Base-by-base conservation (phyloP, 768 basidiomycete species). In the Rhizopogon roseolus region DNA sequence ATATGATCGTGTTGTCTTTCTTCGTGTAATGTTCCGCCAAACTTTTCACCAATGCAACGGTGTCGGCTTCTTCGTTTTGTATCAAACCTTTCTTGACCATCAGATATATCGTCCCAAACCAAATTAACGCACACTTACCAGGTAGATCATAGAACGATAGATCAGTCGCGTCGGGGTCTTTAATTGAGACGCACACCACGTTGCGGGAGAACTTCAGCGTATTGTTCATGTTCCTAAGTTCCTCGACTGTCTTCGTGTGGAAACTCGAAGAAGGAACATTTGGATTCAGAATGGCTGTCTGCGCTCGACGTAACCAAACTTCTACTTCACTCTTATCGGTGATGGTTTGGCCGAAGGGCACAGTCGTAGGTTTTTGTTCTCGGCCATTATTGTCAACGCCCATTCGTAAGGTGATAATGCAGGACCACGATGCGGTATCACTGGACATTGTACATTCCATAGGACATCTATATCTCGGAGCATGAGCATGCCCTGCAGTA, bases 201-300 rank as follows among this genome's bases (percentile, higher is more conserved):
- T 79, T 76, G 10, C 64, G 62, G 7, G 76, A 76, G 53, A 77
- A 79, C 11, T 51, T 54, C 3, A 65, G 55, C 7, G 46, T 8
- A 61, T 50, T 34, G 57, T 60, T 56, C 34, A 46, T 13, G 43
- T 28, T 52, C 52, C 58, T 59, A 7, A 55, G 25, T 17, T 49
- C 17, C 22, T 52, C 22, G 32, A n/a, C 17, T 28, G 17, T 57
- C 39, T 27, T 62, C 54, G n/a, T n/a, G 38, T 59, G 19, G 51
- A 70, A 72, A 16, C 44, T 5, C 16, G 50, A 54, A 41, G 66
- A 52, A 6, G 68, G 50, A 11, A 74, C 51, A 10, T 70, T 64
- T 0, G 80, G 80, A 50, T 76, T 74, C 8, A 86, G 69, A 22
- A 84, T 72, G 0, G 84, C 84, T 0, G 76, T 73, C 59, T 86